These are phyloP conservation scores for Parascedosporium putredinis DNA, from an alignment of 2,329 filamentous ascomycete genomes.

Conservation along the genomic window DNA sequence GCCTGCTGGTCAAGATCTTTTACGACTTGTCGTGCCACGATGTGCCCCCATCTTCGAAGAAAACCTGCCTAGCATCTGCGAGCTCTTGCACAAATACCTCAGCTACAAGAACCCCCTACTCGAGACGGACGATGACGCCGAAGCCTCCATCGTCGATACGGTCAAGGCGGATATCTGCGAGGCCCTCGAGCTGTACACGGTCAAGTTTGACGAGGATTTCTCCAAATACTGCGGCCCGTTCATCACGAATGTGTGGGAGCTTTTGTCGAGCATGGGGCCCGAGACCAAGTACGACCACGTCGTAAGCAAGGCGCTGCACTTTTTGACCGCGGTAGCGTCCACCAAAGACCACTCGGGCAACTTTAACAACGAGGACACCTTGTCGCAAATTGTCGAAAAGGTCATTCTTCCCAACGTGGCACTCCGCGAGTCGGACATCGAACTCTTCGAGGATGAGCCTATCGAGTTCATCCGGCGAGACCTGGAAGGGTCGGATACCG, in stretches of 20 bases:
- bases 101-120: conserved; percentile 78
- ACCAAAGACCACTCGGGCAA: conserved; percentile 67
- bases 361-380: conserved; percentile 72
- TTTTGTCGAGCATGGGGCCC: conserved; percentile 75
- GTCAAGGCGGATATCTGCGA: conserved; percentile 94
- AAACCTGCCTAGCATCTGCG: conserved; percentile 65
- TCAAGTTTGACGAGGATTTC: conserved; percentile 95
- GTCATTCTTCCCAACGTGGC: conserved; percentile 90
- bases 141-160: conserved; percentile 73
- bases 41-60: conserved; percentile 87
- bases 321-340: conserved; percentile 79
- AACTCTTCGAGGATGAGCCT: conserved; percentile 95
- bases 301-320: conserved; percentile 89
- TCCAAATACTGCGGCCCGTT: conserved; percentile 70
- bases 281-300: conserved; percentile 91
- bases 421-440: conserved; percentile 83
- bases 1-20: conserved; percentile 81
- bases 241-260: conserved; percentile 80
- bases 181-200: conserved; percentile 75
- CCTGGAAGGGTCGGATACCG: conserved; percentile 89
- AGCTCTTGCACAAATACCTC: conserved; percentile 84
- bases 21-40: conserved; percentile 98
- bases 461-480: conserved; percentile 97
- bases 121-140: conserved; percentile 77
- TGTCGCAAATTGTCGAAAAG: conserved; percentile 87